Percentiles rank a stretch among this genome's conserved stretches.
These are phyloP conservation scores for Colletotrichum sp. DNA, from an alignment of 2,329 filamentous ascomycete genomes.

Conservation along the genomic window DNA sequence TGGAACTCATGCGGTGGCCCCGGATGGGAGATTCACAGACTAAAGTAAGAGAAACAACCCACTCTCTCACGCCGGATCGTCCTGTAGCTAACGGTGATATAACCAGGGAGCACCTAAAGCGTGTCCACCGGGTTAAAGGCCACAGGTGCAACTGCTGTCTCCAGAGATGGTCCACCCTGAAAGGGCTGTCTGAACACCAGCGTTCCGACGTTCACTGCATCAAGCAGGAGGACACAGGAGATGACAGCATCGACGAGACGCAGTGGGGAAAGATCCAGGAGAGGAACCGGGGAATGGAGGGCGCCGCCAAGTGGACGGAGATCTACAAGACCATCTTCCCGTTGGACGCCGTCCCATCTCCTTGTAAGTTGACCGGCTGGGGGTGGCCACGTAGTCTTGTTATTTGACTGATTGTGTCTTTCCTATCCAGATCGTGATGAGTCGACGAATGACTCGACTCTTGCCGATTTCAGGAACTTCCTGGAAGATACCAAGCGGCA, in stretches of 20 bases:
- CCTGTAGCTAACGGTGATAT: not conserved
- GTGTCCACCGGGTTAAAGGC: not conserved
- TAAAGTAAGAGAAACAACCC: not conserved
- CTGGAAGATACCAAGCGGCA: too few relatives aligned
- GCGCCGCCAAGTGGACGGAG: not conserved
- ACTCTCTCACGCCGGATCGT: not conserved
- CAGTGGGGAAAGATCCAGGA: not conserved
- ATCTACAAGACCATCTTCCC: not conserved
- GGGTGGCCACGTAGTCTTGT: not conserved
- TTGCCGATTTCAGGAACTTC: too few relatives aligned
- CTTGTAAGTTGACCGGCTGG: not conserved
- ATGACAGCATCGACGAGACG: not conserved
- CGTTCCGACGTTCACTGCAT: not conserved
- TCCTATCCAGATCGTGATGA: too few relatives aligned
- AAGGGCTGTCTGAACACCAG: not conserved
- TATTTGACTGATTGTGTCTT: not conserved
- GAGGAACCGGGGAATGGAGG: not conserved
- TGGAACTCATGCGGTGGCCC: not conserved
- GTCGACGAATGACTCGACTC: too few relatives aligned
- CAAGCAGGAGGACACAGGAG: not conserved
- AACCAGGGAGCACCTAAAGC: not conserved
- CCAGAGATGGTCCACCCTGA: accelerated
- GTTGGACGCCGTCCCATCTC: not conserved
- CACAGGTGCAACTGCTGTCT: not conserved
- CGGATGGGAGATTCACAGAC: not conserved